Evolutionary conservation across 129 eudicot species (phyloP).

Genomic region (Solidago caesia): DNA sequence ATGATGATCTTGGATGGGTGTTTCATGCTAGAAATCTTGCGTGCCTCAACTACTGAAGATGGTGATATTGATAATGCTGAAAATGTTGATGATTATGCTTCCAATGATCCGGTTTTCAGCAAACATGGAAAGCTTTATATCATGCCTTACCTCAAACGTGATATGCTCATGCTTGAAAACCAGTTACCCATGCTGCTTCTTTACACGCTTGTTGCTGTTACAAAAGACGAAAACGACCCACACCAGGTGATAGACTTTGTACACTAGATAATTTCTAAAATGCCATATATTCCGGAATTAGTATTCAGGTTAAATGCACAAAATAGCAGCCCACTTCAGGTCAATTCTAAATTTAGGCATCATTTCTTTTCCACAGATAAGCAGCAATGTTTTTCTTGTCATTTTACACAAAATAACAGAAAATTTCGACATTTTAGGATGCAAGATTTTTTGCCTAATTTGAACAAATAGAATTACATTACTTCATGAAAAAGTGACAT

Average conservation of each 20-base stretch:
- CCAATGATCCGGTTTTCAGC: conserved; percentile 64
- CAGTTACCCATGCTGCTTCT: conserved; percentile 65
- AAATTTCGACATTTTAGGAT: too few species aligned
- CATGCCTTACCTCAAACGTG: conserved; percentile 62
- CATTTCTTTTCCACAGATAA: too few species aligned
- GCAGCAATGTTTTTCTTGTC: not conserved
- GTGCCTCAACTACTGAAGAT: conserved; percentile 25
- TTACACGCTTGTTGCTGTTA: conserved; percentile 36
- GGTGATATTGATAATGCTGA: not conserved
- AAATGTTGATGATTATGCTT: conserved; percentile 49
- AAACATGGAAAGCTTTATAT: conserved; percentile 48
- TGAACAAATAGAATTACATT: too few species aligned
- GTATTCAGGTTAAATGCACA: not conserved
- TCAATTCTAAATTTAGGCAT: not conserved
- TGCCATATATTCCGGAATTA: too few species aligned
- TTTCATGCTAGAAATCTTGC: conserved; percentile 59
- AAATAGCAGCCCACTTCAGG: not conserved
- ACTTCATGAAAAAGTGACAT: too few species aligned
- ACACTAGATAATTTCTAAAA: too few species aligned
- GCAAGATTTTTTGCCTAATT: too few species aligned
- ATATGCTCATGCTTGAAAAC: conserved; percentile 74
- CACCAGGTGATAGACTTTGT: conserved; percentile 19
- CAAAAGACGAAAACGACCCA: conserved; percentile 23
- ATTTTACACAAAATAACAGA: not conserved
- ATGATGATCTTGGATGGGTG: conserved; percentile 62